phyloP scores from a whole-genome alignment of 2,329 filamentous ascomycete genomes.

The Dactylellina haptotyla region DNA sequence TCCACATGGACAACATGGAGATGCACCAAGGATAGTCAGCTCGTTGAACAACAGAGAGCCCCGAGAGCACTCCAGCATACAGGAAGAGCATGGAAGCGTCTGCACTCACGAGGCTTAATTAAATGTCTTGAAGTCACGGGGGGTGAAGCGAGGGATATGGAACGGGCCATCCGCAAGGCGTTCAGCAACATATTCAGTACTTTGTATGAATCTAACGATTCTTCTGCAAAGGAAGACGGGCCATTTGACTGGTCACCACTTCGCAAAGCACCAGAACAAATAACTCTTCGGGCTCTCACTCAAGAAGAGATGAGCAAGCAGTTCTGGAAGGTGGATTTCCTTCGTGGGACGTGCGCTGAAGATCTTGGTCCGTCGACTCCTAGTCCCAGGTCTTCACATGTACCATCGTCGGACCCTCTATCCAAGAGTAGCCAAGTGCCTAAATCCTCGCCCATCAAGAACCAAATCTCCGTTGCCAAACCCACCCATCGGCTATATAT shows the following conservation, averaged over 20 bases:
- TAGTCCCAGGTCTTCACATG: slow-evolving; percentile 28
- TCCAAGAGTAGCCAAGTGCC: slow-evolving; percentile 25
- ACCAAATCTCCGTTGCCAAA: background rate
- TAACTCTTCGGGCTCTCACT: slow-evolving; percentile 32
- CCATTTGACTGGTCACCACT: slow-evolving; percentile 50
- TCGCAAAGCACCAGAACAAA: slow-evolving; percentile 43
- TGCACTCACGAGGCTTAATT: slow-evolving; percentile 45
- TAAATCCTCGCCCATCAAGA: slow-evolving; percentile 18
- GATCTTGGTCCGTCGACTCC: slow-evolving; percentile 23
- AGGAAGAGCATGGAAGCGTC: slow-evolving; percentile 43
- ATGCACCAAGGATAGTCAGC: slow-evolving; percentile 31
- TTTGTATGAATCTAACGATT: slow-evolving; percentile 28
- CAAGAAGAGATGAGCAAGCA: slow-evolving; percentile 44
- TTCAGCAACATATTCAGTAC: slow-evolving; percentile 28
- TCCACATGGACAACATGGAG: slow-evolving; percentile 47
- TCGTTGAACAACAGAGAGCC: slow-evolving; percentile 28
- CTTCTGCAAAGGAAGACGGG: slow-evolving; percentile 21
- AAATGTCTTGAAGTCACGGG: slow-evolving; percentile 47
- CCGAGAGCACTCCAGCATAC: slow-evolving; percentile 28
- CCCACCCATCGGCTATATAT: slow-evolving; percentile 47
- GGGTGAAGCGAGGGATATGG: slow-evolving; percentile 47
- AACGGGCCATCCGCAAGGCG: slow-evolving; percentile 43
- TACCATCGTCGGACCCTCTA: slow-evolving; percentile 13
- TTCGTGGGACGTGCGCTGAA: slow-evolving; percentile 49
- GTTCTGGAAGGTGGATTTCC: slow-evolving; percentile 53